Base-by-base conservation (phyloP, 225 moss, liverwort and hornwort species). In the Neckera pumila region DNA sequence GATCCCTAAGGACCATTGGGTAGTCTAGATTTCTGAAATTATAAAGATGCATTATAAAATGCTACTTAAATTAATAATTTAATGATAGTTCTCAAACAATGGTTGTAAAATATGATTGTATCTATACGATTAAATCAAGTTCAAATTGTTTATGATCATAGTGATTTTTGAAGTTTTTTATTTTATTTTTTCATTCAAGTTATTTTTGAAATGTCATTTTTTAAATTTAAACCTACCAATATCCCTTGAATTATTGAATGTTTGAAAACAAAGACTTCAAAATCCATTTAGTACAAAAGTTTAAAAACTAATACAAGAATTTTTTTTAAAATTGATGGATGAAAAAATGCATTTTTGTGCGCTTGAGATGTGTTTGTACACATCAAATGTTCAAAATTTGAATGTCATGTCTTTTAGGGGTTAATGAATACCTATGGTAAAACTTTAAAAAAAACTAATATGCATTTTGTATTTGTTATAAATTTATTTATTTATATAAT, bases 351-450 rank as follows among this genome's bases (percentile, higher is more conserved):
- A 10, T 40, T 43, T 42, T 72, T 5, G 12, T 43, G 0, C 27
- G 10, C 9, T 72, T 26, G 5, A 0, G 0, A 72, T 72, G 72
- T 43, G 1, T 27, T 72, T 72, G 43, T 0, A 0, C 3, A 27
- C 10, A 17, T 72, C 3, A 0, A 10, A 10, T 43, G 2, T 72
- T 69, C 0, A 0, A 43, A 72, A 72, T 28, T 43, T 43, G 28
- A 43, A 72, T 43, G 6, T 4, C 0, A 17, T 0, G 10, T 5
- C 10, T 2, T 28, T 3, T 5, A 42, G 1, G 43, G 6, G 0
- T 17, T 30, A 17, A 43, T 43, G 1, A 17, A 17, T 45, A 45
- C 3, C 0, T 73, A 3, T 45, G 45, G 45, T 45, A 10, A 45
- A 45, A 45, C 10, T 45, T 45, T 45, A 8, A 45, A 45, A 45